Percentiles rank a stretch among this genome's conserved stretches.
phyloP scores from a whole-genome alignment of 257 asterid genomes.

The Solanum arcanum region DNA sequence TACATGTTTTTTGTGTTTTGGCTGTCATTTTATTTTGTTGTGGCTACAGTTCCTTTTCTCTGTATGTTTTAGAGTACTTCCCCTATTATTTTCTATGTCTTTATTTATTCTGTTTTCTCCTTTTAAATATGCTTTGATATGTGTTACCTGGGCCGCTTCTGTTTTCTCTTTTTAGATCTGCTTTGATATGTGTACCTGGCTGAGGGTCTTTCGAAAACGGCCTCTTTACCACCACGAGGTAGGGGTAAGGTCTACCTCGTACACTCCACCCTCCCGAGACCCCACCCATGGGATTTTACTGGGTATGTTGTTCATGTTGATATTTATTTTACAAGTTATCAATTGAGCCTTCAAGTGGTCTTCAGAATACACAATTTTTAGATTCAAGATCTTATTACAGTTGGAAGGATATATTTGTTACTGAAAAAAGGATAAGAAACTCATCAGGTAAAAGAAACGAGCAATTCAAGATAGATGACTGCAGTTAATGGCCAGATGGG shows the following conservation, averaged over 20 bases:
- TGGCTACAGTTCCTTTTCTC: not conserved
- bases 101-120: not conserved
- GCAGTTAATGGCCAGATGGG: not conserved
- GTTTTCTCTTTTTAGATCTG: not conserved
- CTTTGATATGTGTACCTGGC: not conserved
- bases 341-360: not conserved
- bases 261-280: not conserved
- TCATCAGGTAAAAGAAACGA: not conserved
- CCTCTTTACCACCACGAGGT: not conserved
- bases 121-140: not conserved
- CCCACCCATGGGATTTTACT: not conserved
- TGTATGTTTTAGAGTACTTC: not conserved
- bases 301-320: not conserved
- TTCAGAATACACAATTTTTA: not conserved
- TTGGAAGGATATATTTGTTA: not conserved
- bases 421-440: not conserved
- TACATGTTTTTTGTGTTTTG: not conserved
- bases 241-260: not conserved
- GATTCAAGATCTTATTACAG: not conserved
- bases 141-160: not conserved
- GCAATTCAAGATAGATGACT: not conserved
- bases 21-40: not conserved
- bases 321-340: not conserved
- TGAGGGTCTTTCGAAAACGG: not conserved
- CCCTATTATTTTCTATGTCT: not conserved